Percentiles rank a stretch among this genome's conserved stretches.
Evolutionary conservation across 2,329 filamentous ascomycete genomes (phyloP).

Genomic region (Penicillium decumbens): DNA sequence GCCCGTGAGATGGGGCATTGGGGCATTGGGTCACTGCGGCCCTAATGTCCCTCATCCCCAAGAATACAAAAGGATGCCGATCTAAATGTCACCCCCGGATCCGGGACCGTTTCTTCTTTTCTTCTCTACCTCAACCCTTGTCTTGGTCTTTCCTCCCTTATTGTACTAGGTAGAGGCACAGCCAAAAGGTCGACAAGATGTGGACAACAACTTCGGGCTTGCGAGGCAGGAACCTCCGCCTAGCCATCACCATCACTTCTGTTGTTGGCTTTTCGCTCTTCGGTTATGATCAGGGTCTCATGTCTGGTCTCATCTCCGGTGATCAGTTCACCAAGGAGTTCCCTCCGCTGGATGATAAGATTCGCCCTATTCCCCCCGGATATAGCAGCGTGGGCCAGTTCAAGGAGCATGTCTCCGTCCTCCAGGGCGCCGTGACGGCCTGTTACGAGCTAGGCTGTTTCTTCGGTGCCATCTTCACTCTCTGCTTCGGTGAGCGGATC

Average conservation of each 20-base stretch:
- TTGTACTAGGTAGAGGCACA: neutral
- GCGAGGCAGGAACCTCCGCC: constrained; percentile 17
- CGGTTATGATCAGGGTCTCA: constrained; percentile 34
- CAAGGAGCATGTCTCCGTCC: constrained; percentile 31
- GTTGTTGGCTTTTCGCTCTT: constrained; percentile 50
- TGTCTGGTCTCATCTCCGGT: constrained; percentile 28
- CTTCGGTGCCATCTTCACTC: constrained; percentile 31
- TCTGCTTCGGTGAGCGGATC: constrained; percentile 27
- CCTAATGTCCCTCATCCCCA: neutral
- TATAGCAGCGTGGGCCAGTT: constrained; percentile 20
- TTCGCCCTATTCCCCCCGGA: constrained; percentile 13
- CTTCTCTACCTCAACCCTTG: neutral
- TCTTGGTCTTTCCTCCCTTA: constrained; percentile 2
- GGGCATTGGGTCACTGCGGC: too few species aligned
- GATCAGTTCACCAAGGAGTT: constrained; percentile 25
- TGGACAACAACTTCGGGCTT: constrained; percentile 28
- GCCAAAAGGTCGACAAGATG: constrained; percentile 19
- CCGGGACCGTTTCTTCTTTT: neutral
- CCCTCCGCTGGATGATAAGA: constrained; percentile 9
- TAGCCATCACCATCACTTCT: constrained; percentile 27
- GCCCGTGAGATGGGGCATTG: neutral
- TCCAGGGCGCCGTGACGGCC: constrained; percentile 49
- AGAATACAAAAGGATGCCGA: constrained; percentile 1
- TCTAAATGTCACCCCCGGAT: neutral
- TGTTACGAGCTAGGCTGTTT: constrained; percentile 50